Evolutionary conservation across 2,329 filamentous ascomycete species (phyloP).

Genomic region (Penicillium corylophilum): DNA sequence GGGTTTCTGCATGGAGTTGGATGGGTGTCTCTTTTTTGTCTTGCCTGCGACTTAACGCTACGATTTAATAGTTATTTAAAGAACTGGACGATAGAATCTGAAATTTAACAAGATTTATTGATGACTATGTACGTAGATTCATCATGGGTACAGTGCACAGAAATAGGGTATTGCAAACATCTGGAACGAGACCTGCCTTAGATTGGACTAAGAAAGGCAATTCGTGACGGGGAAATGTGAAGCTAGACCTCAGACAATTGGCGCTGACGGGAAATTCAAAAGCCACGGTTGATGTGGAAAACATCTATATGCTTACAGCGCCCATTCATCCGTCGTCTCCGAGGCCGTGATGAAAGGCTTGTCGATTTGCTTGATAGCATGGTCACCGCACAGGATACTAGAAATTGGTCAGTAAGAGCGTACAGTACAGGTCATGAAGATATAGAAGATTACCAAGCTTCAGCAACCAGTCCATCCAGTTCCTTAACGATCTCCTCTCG

Average conservation of each 20-base stretch:
- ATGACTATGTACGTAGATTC: not conserved
- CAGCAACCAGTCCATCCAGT: conserved; percentile 86
- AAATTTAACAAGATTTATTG: not conserved
- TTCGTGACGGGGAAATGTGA: not conserved
- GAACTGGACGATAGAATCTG: not conserved
- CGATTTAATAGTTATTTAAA: not conserved
- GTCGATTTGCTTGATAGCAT: conserved; percentile 91
- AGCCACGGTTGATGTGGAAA: not conserved
- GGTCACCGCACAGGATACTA: conserved; percentile 90
- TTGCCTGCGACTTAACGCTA: not conserved
- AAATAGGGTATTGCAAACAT: conserved; percentile 14
- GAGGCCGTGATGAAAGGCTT: conserved; percentile 78
- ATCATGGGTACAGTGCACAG: not conserved
- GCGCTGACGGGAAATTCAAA: not conserved
- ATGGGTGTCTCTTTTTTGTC: not conserved
- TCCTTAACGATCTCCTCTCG: conserved; percentile 83
- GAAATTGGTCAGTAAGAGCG: conserved; percentile 22
- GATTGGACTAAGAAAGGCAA: not conserved
- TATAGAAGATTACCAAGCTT: conserved; percentile 66
- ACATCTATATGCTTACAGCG: conserved; percentile 47
- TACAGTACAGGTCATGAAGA: not conserved
- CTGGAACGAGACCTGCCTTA: not conserved
- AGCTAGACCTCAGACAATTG: not conserved
- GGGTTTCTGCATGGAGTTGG: conserved; percentile 5
- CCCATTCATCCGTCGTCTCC: conserved; percentile 81